Evolutionary conservation across 2,329 filamentous ascomycete species (phyloP).

Genomic region (Talaromyces sp.): DNA sequence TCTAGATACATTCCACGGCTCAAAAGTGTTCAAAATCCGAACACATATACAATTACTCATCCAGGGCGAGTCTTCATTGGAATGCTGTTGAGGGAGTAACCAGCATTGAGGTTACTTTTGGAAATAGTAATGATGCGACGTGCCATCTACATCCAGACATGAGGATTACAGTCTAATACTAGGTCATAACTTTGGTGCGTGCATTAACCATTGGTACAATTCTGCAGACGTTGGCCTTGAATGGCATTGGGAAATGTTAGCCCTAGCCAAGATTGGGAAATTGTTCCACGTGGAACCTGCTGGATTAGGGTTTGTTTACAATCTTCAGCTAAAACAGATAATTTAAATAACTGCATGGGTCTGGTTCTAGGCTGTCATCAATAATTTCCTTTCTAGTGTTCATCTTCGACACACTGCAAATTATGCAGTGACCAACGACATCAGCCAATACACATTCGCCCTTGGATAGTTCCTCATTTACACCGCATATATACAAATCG

Average conservation of each 20-base stretch:
- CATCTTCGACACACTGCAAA: not conserved
- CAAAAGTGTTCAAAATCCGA: not conserved
- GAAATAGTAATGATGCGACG: not conserved
- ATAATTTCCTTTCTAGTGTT: not conserved
- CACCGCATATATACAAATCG: not conserved
- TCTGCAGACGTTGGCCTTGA: too few species aligned
- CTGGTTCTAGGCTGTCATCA: not conserved
- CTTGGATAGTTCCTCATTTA: not conserved
- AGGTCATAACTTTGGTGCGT: not conserved
- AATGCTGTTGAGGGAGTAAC: not conserved
- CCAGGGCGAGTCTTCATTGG: not conserved
- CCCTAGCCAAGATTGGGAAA: not conserved
- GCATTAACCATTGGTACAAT: not conserved
- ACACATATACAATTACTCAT: not conserved
- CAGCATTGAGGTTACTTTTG: not conserved
- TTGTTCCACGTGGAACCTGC: not conserved
- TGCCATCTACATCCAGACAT: not conserved
- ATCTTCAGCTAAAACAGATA: not conserved
- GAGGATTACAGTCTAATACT: not conserved
- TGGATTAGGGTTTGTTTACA: not conserved
- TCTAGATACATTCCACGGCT: not conserved
- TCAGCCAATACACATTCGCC: not conserved
- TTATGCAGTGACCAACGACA: not conserved
- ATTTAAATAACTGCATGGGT: not conserved
- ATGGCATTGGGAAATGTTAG: too few species aligned